Base-by-base conservation (phyloP, 1,284 basidiomycete species). In the Ceratobasidium sp. region DNA sequence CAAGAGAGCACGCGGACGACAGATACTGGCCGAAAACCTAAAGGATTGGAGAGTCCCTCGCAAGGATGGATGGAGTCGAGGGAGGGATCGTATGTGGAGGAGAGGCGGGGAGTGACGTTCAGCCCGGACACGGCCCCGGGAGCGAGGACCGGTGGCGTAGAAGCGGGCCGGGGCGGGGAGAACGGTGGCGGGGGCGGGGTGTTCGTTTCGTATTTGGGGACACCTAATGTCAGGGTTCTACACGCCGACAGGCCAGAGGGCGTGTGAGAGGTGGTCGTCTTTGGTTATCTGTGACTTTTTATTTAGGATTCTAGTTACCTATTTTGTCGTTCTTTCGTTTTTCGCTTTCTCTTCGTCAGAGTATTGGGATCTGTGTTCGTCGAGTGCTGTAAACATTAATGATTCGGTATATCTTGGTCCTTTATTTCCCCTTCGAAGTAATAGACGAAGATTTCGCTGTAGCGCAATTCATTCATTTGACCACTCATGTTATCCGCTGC, bases 181-280 rank as follows among this genome's bases (percentile, higher is more conserved):
- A 60, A 5, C n/a, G n/a, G 48, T 19, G n/a, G n/a, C 45, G 44
- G n/a, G 24, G 9, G n/a, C n/a, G 57, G 69, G 8, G 50, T 56
- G 27, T 72, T 47, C 60, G 56, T 72, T 7, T 72, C 69, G 29
- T 72, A 72, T 51, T 57, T 72, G 27, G 69, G 69, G 19, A 50
- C 69, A 44, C 45, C 41, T 15, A 60, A 51, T 22, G 69, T 72
- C 17, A 41, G 69, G 22, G 54, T 72, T 29, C 41, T 72, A 29
- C 69, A 72, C 69, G 27, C 31, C 56, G 27, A 51, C 29, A 31
- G 24, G 36, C 44, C n/a, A 31, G 69, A 72, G 60, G 41, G 54
- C 1, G 27, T 14, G 11, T 29, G 44, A 27, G 50, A 47, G 29
- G 3, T 57, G 19, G 29, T 14, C 22, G 19, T 36, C n/a, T 50